Evolutionary conservation across 208 protist species (phyloP).

Genomic region (Trypanosoma avium): DNA sequence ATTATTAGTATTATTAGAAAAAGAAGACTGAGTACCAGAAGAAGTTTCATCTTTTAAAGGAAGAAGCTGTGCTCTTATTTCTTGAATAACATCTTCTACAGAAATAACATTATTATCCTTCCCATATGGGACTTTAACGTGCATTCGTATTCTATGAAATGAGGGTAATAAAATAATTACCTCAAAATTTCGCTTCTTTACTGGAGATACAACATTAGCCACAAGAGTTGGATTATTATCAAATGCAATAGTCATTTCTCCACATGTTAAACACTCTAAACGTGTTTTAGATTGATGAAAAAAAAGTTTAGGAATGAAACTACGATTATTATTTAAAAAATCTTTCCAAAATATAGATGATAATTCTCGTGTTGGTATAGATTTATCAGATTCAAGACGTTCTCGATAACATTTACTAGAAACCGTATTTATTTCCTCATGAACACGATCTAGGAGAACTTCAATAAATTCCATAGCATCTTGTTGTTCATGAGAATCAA

Average conservation of each 20-base stretch:
- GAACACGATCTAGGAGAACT: constrained; percentile 85
- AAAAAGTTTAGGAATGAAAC: constrained; percentile 73
- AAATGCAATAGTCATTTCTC: constrained; percentile 60
- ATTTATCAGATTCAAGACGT: constrained; percentile 65
- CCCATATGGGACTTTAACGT: constrained; percentile 10
- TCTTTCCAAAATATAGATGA: constrained; percentile 87
- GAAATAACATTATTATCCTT: neutral
- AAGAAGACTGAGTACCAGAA: neutral
- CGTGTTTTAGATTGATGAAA: constrained; percentile 79
- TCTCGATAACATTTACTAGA: constrained; percentile 81
- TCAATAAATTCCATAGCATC: constrained; percentile 91
- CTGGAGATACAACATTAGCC: constrained; percentile 49
- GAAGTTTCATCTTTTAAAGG: neutral
- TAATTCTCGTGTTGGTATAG: constrained; percentile 63
- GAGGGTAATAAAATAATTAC: constrained; percentile 38
- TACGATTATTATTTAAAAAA: constrained; percentile 79
- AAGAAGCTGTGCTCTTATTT: constrained; percentile 5
- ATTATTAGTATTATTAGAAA: neutral
- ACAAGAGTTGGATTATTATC: constrained; percentile 78
- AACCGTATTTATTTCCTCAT: constrained; percentile 90
- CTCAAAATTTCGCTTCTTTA: constrained; percentile 30
- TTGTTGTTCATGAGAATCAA: constrained; percentile 79
- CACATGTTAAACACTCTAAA: constrained; percentile 68
- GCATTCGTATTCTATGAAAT: neutral
- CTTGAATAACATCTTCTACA: constrained; percentile 6